phyloP scores from a whole-genome alignment of 2,329 filamentous ascomycete genomes.

The Parasarocladium wereldwijsianum region DNA sequence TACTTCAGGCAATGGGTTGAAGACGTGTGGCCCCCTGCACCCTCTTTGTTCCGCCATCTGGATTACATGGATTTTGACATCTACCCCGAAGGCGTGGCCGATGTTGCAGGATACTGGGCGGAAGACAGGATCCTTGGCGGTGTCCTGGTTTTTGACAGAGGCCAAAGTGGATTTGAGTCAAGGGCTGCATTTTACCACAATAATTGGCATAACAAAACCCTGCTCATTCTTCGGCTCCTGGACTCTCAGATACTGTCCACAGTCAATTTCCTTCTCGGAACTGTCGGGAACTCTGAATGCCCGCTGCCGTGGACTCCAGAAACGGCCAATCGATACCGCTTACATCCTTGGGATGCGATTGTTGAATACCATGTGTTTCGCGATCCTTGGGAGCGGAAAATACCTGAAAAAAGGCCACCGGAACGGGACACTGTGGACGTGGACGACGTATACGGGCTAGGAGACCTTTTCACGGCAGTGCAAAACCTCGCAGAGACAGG shows the following conservation, averaged over 20 bases:
- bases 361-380: slow-evolving; percentile 1
- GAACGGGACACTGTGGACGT: neutral
- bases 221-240: neutral
- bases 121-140: slow-evolving; percentile 15
- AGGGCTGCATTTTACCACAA: neutral
- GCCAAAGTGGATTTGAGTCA: slow-evolving; percentile 9
- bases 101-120: slow-evolving; percentile 15
- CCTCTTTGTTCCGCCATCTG: slow-evolving; percentile 1
- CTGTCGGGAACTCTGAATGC: neutral
- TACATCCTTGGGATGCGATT: slow-evolving; percentile 2
- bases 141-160: slow-evolving; percentile 15
- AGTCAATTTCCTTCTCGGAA: slow-evolving; percentile 1
- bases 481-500: neutral
- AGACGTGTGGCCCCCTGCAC: neutral
- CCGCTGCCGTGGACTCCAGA: neutral
- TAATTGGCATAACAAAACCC: neutral
- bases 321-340: neutral
- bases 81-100: slow-evolving; percentile 12
- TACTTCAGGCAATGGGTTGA: neutral
- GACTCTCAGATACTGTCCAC: neutral
- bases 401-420: neutral
- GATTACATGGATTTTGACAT: slow-evolving; percentile 7
- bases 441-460: neutral
- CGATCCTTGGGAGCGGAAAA: slow-evolving; percentile 4
- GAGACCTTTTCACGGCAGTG: neutral